These are phyloP conservation scores for Tetrapisispora namnaoensis DNA, from an alignment of 805 yeast genomes.

Conservation along the genomic window DNA sequence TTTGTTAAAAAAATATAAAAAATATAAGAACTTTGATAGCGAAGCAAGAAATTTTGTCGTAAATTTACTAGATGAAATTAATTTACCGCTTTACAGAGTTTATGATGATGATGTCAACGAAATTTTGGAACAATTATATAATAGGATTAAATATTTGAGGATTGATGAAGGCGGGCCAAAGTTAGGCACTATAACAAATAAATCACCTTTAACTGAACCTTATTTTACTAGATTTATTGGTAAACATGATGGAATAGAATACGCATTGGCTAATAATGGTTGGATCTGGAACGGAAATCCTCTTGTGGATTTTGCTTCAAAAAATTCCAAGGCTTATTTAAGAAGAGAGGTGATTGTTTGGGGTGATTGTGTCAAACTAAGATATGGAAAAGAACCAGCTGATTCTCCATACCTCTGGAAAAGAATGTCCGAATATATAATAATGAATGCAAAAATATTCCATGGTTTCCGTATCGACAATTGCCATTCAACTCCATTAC, in stretches of 20 bases:
- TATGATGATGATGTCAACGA: constrained; percentile 66
- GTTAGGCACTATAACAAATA: constrained; percentile 51
- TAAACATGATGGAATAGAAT: constrained; percentile 41
- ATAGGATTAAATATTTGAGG: constrained; percentile 67
- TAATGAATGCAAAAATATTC: constrained; percentile 60
- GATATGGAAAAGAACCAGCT: constrained; percentile 67
- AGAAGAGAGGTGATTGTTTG: constrained; percentile 91
- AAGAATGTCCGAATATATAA: constrained; percentile 71
- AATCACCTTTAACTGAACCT: constrained; percentile 66
- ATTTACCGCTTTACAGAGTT: constrained; percentile 56
- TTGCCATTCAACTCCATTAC: constrained; percentile 92
- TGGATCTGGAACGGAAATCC: constrained; percentile 99
- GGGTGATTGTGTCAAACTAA: constrained; percentile 93
- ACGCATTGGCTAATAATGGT: constrained; percentile 87
- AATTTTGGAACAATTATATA: constrained; percentile 59
- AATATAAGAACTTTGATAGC: constrained; percentile 24
- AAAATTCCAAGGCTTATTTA: constrained; percentile 66
- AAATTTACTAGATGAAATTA: constrained; percentile 63
- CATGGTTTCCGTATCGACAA: constrained; percentile 90
- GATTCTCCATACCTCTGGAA: constrained; percentile 90
- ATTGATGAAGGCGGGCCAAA: constrained; percentile 76
- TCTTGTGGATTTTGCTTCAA: constrained; percentile 82
- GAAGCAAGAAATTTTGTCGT: constrained; percentile 34
- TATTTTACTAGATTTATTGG: constrained; percentile 68
- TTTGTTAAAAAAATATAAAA: constrained; percentile 35